Evolutionary conservation across 805 yeast species (phyloP).

Genomic region (Starmerella apis): DNA sequence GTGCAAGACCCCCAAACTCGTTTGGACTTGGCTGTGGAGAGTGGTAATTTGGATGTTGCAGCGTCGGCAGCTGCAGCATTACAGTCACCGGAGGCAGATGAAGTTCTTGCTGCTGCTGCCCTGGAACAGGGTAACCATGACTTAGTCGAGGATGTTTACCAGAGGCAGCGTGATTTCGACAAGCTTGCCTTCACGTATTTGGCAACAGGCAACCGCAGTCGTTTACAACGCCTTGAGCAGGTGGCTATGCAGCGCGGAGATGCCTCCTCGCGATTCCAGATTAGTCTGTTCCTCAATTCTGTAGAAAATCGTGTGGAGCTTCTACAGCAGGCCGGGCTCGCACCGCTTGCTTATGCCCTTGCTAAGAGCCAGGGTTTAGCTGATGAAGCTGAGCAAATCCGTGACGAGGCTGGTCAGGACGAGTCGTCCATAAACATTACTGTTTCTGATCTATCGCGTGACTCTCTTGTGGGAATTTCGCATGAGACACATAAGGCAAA

Average conservation of each 20-base stretch:
- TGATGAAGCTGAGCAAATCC: conserved; percentile 60
- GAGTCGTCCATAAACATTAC: conserved; percentile 59
- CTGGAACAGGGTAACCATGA: conserved; percentile 78
- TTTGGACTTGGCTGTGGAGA: conserved; percentile 89
- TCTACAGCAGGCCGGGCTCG: conserved; percentile 66
- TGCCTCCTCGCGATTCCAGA: conserved; percentile 66
- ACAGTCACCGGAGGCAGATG: conserved; percentile 64
- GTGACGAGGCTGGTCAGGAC: conserved; percentile 57
- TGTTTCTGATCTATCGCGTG: conserved; percentile 10
- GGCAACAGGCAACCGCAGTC: conserved; percentile 65
- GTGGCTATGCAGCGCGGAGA: conserved; percentile 87
- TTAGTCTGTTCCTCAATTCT: conserved; percentile 66
- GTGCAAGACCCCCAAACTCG: conserved; percentile 94
- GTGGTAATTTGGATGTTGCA: conserved; percentile 83
- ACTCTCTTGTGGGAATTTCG: conserved; percentile 38
- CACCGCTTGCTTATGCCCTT: conserved; percentile 83
- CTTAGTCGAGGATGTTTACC: conserved; percentile 77
- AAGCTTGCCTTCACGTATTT: conserved; percentile 82
- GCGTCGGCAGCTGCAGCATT: conserved; percentile 73
- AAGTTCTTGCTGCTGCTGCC: conserved; percentile 74
- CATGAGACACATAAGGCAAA: conserved; percentile 39
- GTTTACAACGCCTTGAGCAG: conserved; percentile 71
- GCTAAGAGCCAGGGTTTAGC: conserved; percentile 79
- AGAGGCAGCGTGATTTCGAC: conserved; percentile 76
- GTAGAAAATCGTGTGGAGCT: conserved; percentile 63